These are phyloP conservation scores for carrot (Daucus carota) DNA, from an alignment of 129 eudicot genomes.

Conservation along the genomic window DNA sequence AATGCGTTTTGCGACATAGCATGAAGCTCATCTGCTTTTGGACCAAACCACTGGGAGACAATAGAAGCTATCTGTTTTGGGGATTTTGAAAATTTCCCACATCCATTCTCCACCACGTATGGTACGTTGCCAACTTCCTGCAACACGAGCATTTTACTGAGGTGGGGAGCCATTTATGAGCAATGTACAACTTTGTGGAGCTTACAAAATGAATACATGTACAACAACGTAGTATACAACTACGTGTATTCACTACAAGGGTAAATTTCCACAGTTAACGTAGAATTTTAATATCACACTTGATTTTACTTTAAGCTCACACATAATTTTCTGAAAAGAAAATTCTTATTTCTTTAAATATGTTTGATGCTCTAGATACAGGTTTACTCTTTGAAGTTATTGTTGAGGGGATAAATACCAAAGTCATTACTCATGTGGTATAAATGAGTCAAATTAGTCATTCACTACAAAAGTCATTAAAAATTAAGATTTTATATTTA, in stretches of 20 bases:
- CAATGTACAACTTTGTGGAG: not conserved
- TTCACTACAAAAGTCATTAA: no score
- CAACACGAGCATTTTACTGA: slow-evolving; percentile 4
- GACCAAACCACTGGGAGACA: slow-evolving; percentile 90
- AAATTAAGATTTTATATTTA: no score
- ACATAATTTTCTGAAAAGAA: not conserved
- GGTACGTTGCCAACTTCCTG: slow-evolving; percentile 99
- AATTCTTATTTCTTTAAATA: not conserved
- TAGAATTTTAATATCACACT: not conserved
- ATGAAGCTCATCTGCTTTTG: slow-evolving; percentile 65
- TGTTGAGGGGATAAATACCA: no score
- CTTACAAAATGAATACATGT: not conserved
- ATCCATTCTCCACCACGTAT: slow-evolving; percentile 87
- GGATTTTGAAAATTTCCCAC: slow-evolving; percentile 86
- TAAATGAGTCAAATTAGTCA: no score
- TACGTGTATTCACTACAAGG: not conserved
- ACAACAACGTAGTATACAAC: not conserved
- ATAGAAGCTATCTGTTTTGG: slow-evolving; percentile 81
- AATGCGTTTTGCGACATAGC: slow-evolving; percentile 75
- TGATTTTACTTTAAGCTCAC: not conserved
- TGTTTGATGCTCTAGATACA: not conserved
- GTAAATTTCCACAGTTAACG: not conserved
- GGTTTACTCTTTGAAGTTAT: not conserved
- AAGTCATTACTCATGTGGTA: no score
- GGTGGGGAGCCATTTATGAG: not conserved